A percentile compares a stretch with the other conserved stretches of the same genome.
Evolutionary conservation across 768 basidiomycete species (phyloP).

Genomic region (Tulasnella sp.): DNA sequence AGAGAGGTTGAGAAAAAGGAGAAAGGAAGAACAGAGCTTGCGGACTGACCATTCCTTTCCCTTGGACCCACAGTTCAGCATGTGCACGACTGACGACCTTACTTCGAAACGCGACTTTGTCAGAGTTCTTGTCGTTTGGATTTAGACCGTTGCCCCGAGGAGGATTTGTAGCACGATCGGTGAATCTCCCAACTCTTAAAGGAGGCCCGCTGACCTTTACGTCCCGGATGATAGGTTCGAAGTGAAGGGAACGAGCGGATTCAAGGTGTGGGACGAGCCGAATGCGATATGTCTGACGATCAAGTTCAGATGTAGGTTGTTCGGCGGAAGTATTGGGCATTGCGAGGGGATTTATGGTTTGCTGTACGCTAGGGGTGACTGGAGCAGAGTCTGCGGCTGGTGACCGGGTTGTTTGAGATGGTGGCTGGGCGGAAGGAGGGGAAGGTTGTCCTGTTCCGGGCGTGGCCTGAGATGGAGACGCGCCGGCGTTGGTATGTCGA

Average conservation of each 20-base stretch:
- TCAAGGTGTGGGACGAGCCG: slow-evolving; percentile 95
- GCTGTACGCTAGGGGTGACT: not conserved
- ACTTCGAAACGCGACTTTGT: slow-evolving; percentile 87
- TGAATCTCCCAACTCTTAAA: slow-evolving; percentile 89
- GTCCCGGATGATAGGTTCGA: slow-evolving; percentile 87
- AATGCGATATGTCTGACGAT: slow-evolving; percentile 44
- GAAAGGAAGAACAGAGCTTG: not conserved
- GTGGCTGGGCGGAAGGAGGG: not conserved
- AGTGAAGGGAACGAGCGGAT: slow-evolving; percentile 74
- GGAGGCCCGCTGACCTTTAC: slow-evolving; percentile 56
- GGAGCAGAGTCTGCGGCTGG: not conserved
- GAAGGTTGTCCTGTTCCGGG: not conserved
- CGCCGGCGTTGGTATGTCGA: slow-evolving; percentile 8
- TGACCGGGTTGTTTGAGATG: not conserved
- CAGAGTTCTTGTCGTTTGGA: slow-evolving; percentile 57
- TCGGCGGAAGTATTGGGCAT: not conserved
- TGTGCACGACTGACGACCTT: slow-evolving; percentile 93
- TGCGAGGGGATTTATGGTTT: not conserved
- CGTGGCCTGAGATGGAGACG: slow-evolving; percentile 1
- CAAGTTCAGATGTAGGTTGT: not conserved
- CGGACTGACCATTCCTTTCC: slow-evolving; percentile 29
- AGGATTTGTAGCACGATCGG: slow-evolving; percentile 61
- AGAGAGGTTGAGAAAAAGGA: not conserved
- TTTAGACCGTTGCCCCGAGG: slow-evolving; percentile 30
- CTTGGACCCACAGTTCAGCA: slow-evolving; percentile 80